phyloP scores from a whole-genome alignment of 495 filamentous ascomycete species.

The Penicillium cataractarum region DNA sequence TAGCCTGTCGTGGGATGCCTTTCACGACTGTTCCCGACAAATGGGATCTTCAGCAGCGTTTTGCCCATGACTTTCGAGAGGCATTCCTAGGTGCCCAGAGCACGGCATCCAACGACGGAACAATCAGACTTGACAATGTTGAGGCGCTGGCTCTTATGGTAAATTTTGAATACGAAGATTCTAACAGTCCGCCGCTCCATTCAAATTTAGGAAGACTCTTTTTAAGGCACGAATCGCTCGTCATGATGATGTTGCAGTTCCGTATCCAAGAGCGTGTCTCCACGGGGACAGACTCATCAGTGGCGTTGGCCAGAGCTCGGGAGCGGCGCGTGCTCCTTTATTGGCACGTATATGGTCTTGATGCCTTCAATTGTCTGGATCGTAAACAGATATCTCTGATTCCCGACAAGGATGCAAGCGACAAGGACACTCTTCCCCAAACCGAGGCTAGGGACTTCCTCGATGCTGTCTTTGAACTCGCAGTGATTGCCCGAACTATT shows the following conservation, averaged over 20 bases:
- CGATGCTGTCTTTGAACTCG: conserved; percentile 16
- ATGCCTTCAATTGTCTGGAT: conserved; percentile 21
- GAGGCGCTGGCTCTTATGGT: conserved; percentile 24
- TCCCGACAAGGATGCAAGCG: not conserved
- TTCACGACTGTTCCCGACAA: conserved; percentile 14
- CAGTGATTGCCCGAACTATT: conserved; percentile 17
- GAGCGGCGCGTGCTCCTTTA: conserved; percentile 17
- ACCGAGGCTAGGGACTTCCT: conserved; percentile 8
- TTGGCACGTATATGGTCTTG: conserved; percentile 25
- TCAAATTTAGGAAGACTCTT: conserved; percentile 12
- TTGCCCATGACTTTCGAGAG: conserved; percentile 14
- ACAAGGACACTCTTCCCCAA: not conserved
- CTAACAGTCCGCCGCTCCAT: conserved; percentile 1
- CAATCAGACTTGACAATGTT: conserved; percentile 20
- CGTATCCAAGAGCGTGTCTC: conserved; percentile 5
- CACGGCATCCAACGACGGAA: not conserved
- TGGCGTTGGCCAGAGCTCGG: conserved; percentile 7
- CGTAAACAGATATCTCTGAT: conserved; percentile 18
- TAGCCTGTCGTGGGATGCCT: conserved; percentile 22
- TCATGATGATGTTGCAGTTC: conserved; percentile 15
- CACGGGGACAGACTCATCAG: too few relatives aligned
- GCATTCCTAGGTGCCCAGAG: conserved; percentile 7
- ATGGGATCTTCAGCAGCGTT: conserved; percentile 14
- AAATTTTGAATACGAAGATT: conserved; percentile 18
- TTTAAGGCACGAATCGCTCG: conserved; percentile 17